Base-by-base conservation (phyloP, 257 asterid species). In the Salvia splendens region DNA sequence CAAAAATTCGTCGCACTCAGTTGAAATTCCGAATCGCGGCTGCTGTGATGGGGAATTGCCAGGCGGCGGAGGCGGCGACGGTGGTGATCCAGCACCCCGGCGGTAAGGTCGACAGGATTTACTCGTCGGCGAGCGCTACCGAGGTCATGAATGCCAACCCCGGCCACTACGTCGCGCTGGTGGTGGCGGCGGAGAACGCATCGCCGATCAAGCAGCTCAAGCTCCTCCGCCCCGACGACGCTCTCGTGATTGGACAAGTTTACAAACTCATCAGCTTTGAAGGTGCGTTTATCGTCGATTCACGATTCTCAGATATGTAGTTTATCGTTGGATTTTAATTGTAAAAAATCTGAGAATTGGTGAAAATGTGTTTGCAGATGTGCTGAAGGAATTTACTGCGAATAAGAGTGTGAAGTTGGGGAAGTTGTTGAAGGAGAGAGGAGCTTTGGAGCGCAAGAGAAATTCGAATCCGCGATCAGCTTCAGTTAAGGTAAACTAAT, bases 21-120 rank as follows among this genome's bases (percentile, higher is more conserved):
- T 20, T 53, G 38, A 24, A 24, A 24, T 24, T 24, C 30, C 30
- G 30, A 24, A 20, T 20, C 0, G 24, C 24, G 24, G 24, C 2
- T 24, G 2, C 53, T 20, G 9, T 7, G 3, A 81, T 89, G 97
- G 97, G 97, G 71, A 91, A 91, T 66, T 91, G 97, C 75, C 96
- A 91, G 76, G 96, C 97, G 65, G 89, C 95, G 70, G 97, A 88
- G 81, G 92, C 86, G 68, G 97, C 95, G 51, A 79, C 92, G 61
- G 95, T 88, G 80, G 77, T 88, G 76, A 80, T 92, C 58, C 89
- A 84, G 20, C 95, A 86, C 53, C 91, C 95, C 38, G 80, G 74
- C 35, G 72, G 81, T 12, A 86, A 73, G 75, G 89, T 88, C 12
- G 95, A 92, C 61, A 77, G 96, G 76, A 70, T 89, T 65, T 89